Percentiles rank a stretch among this genome's conserved stretches.
phyloP scores from a whole-genome alignment of 257 asterid species.

The Nicotiana noctiflora region DNA sequence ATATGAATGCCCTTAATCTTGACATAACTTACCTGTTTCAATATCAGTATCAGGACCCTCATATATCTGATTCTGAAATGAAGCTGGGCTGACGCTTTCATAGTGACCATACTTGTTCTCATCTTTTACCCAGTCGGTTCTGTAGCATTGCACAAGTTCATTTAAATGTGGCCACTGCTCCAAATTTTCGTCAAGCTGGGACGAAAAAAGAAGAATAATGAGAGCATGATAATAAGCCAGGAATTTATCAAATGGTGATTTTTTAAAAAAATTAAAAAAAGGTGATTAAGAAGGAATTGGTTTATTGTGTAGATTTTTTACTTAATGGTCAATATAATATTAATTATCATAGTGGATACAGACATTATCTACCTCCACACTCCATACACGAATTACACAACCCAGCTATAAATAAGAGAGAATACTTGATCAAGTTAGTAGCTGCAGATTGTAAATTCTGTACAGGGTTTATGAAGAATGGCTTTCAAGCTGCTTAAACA shows the following conservation, averaged over 20 bases:
- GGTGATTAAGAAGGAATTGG: background rate
- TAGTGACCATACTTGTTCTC: conserved; percentile 91
- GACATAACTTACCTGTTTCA: conserved; percentile 59
- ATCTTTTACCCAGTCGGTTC: conserved; percentile 89
- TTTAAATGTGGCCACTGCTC: conserved; percentile 99
- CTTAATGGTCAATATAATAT: background rate
- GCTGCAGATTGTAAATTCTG: background rate
- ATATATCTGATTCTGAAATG: conserved; percentile 73
- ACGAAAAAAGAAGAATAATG: background rate
- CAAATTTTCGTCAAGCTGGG: conserved; percentile 81
- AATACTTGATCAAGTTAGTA: background rate
- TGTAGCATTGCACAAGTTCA: conserved; percentile 91
- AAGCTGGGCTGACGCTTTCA: conserved; percentile 59
- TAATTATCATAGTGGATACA: background rate
- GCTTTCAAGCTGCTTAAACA: background rate
- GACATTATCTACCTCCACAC: background rate
- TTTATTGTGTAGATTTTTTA: background rate
- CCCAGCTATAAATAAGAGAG: background rate
- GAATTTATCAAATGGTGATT: background rate
- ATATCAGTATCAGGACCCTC: conserved; percentile 97
- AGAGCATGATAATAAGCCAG: conserved; percentile 1
- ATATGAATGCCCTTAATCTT: background rate
- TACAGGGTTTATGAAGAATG: background rate
- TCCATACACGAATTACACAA: background rate
- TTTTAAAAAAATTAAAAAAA: too few species aligned